phyloP scores from a whole-genome alignment of 768 basidiomycete genomes.

The Pholiota microspora region DNA sequence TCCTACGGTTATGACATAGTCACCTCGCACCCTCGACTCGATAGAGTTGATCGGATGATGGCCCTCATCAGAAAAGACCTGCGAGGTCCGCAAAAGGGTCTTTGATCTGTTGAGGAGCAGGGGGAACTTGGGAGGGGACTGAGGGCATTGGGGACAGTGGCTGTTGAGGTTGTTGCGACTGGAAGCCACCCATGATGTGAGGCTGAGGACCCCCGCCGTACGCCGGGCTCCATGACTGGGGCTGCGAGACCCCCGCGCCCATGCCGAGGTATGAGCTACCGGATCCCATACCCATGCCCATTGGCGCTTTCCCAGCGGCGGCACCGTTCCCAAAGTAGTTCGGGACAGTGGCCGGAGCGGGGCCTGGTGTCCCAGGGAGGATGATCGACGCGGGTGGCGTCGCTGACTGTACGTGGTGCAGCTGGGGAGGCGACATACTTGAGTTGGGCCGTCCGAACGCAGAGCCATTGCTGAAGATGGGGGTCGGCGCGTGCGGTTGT shows the following conservation, averaged over 20 bases:
- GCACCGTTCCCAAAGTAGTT: conserved; percentile 30
- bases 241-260: conserved; percentile 1
- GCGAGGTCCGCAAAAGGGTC: conserved; percentile 86
- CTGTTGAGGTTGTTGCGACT: conserved; percentile 15
- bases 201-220: conserved; percentile 6
- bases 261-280: conserved; percentile 1
- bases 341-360: conserved; percentile 1
- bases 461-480: conserved; percentile 22
- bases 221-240: conserved; percentile 10
- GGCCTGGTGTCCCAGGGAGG: conserved; percentile 33
- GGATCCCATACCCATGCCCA: conserved; percentile 22
- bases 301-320: conserved; percentile 4
- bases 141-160: conserved; percentile 18
- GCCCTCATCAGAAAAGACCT: conserved; percentile 56
- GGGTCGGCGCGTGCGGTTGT: conserved; percentile 24
- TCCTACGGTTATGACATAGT: too few species aligned
- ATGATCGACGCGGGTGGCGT: conserved; percentile 40
- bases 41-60: not conserved
- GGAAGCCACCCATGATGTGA: conserved; percentile 7
- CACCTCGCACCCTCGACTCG: too few species aligned
- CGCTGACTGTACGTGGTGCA: conserved; percentile 9
- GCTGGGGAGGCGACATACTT: conserved; percentile 5
- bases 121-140: conserved; percentile 14
- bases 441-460: conserved; percentile 5
- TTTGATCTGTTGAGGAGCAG: conserved; percentile 43